A percentile compares a stretch with the other conserved stretches of the same genome.
phyloP scores from a whole-genome alignment of 495 filamentous ascomycete genomes.

The Parathielavia appendiculata region DNA sequence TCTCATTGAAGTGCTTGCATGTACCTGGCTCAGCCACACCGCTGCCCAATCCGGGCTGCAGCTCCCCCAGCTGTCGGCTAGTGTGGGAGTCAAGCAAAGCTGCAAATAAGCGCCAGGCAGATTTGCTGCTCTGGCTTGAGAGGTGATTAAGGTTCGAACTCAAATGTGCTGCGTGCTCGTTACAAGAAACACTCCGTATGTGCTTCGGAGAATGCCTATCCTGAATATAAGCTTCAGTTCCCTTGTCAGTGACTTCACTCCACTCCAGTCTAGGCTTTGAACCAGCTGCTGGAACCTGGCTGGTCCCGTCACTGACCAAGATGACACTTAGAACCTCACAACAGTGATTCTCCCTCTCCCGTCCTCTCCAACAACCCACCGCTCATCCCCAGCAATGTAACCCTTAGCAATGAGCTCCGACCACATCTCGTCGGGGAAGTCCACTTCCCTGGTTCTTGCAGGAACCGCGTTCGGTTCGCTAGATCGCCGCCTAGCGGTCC shows the following conservation, averaged over 20 bases:
- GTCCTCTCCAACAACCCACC: slow-evolving; percentile 60
- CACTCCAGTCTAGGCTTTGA: too few species aligned
- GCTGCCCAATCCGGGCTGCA: neutral
- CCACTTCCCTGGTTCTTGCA: slow-evolving; percentile 30
- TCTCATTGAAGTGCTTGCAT: too few species aligned
- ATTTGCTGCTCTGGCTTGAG: neutral
- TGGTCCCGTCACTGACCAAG: neutral
- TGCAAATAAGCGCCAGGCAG: neutral
- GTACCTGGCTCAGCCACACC: neutral
- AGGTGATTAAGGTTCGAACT: neutral
- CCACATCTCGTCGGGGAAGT: slow-evolving; percentile 44
- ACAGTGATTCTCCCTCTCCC: slow-evolving; percentile 48
- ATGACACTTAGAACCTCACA: slow-evolving; percentile 42
- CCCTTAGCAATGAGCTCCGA: slow-evolving; percentile 50
- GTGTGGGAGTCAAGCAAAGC: neutral
- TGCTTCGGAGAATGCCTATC: too few species aligned
- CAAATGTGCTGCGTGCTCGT: too few species aligned
- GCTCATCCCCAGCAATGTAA: slow-evolving; percentile 56
- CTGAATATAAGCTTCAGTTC: too few species aligned
- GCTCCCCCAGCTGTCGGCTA: neutral
- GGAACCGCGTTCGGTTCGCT: slow-evolving; percentile 16
- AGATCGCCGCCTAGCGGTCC: neutral
- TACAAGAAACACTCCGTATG: neutral
- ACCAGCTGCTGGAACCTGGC: neutral
- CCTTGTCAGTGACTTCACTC: too few species aligned